Evolutionary conservation across 352 stramenopile genomes (phyloP), one percentile per base, ranked within the genome.

Genomic region (Pythium plurisporium): DNA sequence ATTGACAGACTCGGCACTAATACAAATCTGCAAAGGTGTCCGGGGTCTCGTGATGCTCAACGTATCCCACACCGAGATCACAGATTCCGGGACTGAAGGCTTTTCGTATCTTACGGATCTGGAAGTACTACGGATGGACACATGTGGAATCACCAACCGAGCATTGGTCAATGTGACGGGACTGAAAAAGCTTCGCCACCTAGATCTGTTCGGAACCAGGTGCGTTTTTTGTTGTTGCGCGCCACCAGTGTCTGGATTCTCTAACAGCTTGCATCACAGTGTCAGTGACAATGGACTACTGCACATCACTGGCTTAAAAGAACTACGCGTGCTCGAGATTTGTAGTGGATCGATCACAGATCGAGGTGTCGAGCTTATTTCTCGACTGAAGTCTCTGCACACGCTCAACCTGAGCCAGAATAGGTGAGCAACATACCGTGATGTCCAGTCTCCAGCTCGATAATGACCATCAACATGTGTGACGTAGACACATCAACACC

Each of bases 371-470:
- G 78, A 87, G 41, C 45, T 87, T 15, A 82, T 93, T 43, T 87
- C 74, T n/a, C 86, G 86, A 23, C 66, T 93, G 49, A 86, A 72
- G 38, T 82, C 73, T 17, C 65, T 93, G 46, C 79, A 66, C 46
- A 82, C 75, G n/a, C 67, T 93, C 40, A 93, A 93, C 52, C 42
- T 93, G 59, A 89, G 80, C 63, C 82, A 93, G 55, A 93, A 93
- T 72, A 79, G 76, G 82, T 70, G 38, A 14, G 58, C 38, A 29
- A 2, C 23, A 10, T 17, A 33, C 4, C 14, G 19, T 47, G 17
- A 5, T 31, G 14, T 42, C 15, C n/a, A 20, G 4, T 30, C 14
- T 1, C 5, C 20, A 23, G 19, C 8, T 11, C 10, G 10, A 14
- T n/a, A n/a, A 25, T 15, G 25, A 48, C 50, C 0, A 25, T 55